A percentile compares a stretch with the other conserved stretches of the same genome.
Conservation (phyloP, 306 rosid species). For the Acacia melanoxylon region DNA sequence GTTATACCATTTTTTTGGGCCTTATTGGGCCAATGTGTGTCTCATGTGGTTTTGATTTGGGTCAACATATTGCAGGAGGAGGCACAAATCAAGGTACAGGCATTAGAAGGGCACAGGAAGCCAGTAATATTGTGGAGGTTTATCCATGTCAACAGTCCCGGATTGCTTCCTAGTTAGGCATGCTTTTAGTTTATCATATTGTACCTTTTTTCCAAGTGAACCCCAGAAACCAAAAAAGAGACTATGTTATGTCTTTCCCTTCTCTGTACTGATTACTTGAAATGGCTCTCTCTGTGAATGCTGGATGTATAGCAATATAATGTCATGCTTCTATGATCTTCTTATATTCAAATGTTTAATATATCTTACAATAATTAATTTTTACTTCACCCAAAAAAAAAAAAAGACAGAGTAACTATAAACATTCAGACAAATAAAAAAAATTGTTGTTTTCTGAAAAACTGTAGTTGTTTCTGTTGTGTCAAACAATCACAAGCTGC, state of each 20-base stretch:
- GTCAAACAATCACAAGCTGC: neutral
- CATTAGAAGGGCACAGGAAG: neutral
- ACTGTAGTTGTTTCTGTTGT: neutral
- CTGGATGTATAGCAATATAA: neutral
- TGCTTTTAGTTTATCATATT: neutral
- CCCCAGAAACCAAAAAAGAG: neutral
- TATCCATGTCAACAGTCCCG: too few species aligned
- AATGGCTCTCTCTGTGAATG: neutral
- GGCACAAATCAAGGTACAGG: neutral
- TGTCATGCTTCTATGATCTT: neutral
- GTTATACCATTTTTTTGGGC: neutral
- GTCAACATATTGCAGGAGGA: neutral
- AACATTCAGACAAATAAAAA: neutral
- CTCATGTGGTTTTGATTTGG: neutral
- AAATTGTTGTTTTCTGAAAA: neutral
- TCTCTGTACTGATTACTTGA: neutral
- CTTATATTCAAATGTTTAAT: too few species aligned
- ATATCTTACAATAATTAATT: too few species aligned
- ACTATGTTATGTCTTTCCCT: neutral
- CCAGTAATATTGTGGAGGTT: neutral
- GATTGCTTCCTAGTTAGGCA: neutral
- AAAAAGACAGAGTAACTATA: neutral
- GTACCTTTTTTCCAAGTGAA: neutral
- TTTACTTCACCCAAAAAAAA: too few species aligned
- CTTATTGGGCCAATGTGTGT: neutral